phyloP scores from a whole-genome alignment of 208 protist genomes.

The Trypanosoma theileri region DNA sequence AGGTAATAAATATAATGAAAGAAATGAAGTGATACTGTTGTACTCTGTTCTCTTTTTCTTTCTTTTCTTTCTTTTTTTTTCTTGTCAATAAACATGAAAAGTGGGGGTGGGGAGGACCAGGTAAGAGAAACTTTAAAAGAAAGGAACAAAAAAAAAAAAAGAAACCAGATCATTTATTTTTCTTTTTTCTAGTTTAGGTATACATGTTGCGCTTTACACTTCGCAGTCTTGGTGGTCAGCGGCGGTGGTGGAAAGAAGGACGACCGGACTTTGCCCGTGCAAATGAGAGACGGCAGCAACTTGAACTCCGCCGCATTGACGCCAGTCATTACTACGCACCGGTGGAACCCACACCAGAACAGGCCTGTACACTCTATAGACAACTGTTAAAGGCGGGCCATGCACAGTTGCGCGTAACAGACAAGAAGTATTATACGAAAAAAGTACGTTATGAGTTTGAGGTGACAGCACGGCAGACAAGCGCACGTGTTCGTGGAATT shows the following conservation, averaged over 20 bases:
- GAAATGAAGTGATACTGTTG: not conserved
- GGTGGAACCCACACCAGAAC: constrained; percentile 65
- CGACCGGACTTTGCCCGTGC: constrained; percentile 72
- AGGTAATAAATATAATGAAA: not conserved
- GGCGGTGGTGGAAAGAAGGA: constrained; percentile 79
- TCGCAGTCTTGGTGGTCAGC: constrained; percentile 21
- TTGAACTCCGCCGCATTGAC: constrained; percentile 71
- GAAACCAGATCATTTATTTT: not conserved
- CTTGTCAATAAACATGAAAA: not conserved
- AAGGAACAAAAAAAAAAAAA: not conserved
- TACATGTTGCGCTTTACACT: constrained; percentile 32
- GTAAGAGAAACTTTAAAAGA: not conserved
- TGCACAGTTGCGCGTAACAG: constrained; percentile 58
- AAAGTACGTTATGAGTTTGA: constrained; percentile 87
- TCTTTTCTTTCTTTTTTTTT: constrained; percentile 14
- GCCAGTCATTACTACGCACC: constrained; percentile 46
- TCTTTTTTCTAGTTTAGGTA: too few species aligned
- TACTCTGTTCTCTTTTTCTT: constrained; percentile 9
- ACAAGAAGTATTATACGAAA: constrained; percentile 64
- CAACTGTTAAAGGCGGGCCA: constrained; percentile 62
- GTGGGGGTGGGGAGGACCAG: not conserved
- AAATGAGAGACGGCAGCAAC: constrained; percentile 47
- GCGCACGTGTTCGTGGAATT: constrained; percentile 81
- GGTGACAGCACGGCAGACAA: constrained; percentile 84
- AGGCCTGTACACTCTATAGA: constrained; percentile 70